phyloP scores from a whole-genome alignment of 768 basidiomycete species.

The Cubamyces lactineus region DNA sequence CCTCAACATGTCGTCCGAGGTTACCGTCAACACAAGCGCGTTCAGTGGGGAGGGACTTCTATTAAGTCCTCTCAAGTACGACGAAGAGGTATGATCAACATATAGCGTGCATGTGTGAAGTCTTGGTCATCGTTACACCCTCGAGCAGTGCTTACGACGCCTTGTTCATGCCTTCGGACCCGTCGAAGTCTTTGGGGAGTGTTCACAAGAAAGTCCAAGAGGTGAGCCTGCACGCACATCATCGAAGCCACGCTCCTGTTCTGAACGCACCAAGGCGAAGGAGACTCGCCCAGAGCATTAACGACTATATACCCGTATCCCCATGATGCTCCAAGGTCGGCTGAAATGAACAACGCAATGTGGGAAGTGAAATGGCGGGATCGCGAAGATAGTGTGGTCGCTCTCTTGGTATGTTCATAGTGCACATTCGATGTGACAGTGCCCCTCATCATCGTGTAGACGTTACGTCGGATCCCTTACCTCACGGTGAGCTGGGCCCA shows the following conservation, averaged over 20 bases:
- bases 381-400: conserved; percentile 74
- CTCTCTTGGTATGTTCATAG: conserved; percentile 59
- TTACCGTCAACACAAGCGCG: conserved; percentile 6
- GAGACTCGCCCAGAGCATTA: no score
- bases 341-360: conserved; percentile 59
- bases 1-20: background rate
- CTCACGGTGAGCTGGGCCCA: conserved; percentile 83
- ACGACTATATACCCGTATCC: conserved; percentile 35
- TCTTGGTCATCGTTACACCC: background rate
- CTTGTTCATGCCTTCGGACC: conserved; percentile 65
- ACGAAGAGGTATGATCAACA: conserved; percentile 51
- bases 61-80: conserved; percentile 60
- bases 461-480: conserved; percentile 70
- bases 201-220: conserved; percentile 3
- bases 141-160: conserved; percentile 49
- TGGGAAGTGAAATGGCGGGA: conserved; percentile 84
- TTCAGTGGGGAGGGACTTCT: conserved; percentile 43
- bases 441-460: conserved; percentile 41
- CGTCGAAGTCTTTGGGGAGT: conserved; percentile 57
- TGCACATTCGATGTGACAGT: no score
- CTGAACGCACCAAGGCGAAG: no score
- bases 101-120: background rate
- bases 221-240: no score
- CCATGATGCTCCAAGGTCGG: conserved; percentile 58
- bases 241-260: no score